Base-by-base conservation (phyloP, 179 eudicot species). In the Corrigiola litoralis region DNA sequence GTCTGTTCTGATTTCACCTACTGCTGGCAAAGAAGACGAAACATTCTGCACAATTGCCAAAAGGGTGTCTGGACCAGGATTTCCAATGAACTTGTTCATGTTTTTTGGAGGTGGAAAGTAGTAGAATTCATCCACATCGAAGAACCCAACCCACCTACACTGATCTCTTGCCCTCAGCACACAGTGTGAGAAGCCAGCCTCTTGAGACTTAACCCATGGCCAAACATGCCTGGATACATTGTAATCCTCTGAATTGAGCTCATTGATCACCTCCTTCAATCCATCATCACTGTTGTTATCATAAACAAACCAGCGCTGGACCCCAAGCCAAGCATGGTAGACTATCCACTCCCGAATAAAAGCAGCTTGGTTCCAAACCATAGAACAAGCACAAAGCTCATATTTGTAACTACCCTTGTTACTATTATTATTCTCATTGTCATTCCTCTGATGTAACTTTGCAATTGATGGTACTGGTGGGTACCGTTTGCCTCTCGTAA, bases 131-230 rank as follows among this genome's bases (percentile, higher is more conserved):
- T 94, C 99, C 7, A 91, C 97, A 53, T 94, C 99, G 76, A 94
- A 86, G 77, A 90, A 94, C 4, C 78, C 87, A 38, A 94, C 87
- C 99, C 99, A 94, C 34, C 73, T 74, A 69, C 99, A 94, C 49
- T 85, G 82, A 0, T 68, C 77, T 42, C 75, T 78, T 1, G 96
- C 87, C 66, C 89, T 73, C 6, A 94, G 62, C 69, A 85, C 92
- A 52, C 99, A 90, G 46, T 90, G 99, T 1, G 99, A 86, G 66
- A 94, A 90, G 4, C 99, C 97, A 0, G 97, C 99, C 67, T 94
- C 99, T 65, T 94, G 99, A 17, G 95, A 76, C 80, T 94, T 94
- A 20, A 94, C 78, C 99, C 99, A 94, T 0, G 95, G 99, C 99
- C 99, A 94, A 14, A 79, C 72, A 49, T 90, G 92, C 74, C 97